Base-by-base conservation (phyloP, 139 green algal genomes). In the Cymbomonas tetramitiformis region DNA sequence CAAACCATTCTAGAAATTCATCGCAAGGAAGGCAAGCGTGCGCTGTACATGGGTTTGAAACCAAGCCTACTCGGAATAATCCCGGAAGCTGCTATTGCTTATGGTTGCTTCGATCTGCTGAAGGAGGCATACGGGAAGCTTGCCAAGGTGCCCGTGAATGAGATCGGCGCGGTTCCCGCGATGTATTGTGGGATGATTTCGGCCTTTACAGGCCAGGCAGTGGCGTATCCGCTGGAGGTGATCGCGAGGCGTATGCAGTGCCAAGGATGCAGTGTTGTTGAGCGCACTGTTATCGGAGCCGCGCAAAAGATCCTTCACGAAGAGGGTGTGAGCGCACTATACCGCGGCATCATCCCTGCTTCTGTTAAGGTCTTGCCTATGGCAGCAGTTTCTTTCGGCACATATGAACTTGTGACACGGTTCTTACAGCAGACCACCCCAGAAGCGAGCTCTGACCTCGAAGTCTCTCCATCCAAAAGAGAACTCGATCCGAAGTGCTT, bases 321-420 rank as follows among this genome's bases (percentile, higher is more conserved):
- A 2, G 66, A 50, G 23, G 68, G 68, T 3, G 28, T 57, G 21
- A 34, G 24, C 10, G 68, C 25, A 18, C 23, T 77, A 15, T 77
- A 74, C 19, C 63, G 72, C 58, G 84, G 84, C 12, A 53, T 84
- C 3, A 74, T 80, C 10, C 72, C 84, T 0, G 73, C 78, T 25
- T 80, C 68, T 4, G 34, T 89, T 23, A 78, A 83, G 21, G 63
- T 92, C 1, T 51, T 93, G 2, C 84, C 84, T 1, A 85, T 86
- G 72, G 82, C 84, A 2, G 65, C 73, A 4, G 64, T 91, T 15
- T 82, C 65, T 15, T 94, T 94, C 56, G 71, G 76, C 10, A 75
- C 73, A 0, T 94, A 94, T 44, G 84, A 94, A 56, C 10, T 67
- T 0, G 55, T 58, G 4, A 63, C n/a, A n/a, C n/a, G n/a, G n/a